Percentiles rank a stretch among this genome's conserved stretches.
These are phyloP conservation scores for Themeda triandra DNA, from an alignment of 176 grass and related monocot genomes.

Conservation along the genomic window DNA sequence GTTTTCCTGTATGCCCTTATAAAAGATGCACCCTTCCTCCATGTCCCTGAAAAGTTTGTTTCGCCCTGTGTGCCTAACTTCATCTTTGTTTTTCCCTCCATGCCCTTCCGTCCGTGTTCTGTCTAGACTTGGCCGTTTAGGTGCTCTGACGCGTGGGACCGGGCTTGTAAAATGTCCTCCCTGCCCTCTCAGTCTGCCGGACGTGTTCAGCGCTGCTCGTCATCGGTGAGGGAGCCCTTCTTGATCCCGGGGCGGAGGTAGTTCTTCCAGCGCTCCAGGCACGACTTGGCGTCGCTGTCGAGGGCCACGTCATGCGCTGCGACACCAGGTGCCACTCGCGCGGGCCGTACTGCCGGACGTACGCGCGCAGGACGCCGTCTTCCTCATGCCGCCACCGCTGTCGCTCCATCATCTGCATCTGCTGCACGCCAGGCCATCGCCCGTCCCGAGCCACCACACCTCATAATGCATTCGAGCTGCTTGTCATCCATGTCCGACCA, in stretches of 20 bases:
- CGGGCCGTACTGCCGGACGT: constrained; percentile 88
- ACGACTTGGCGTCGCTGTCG: constrained; percentile 91
- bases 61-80: no score
- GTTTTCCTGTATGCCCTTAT: no score
- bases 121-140: no score
- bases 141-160: no score
- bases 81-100: no score
- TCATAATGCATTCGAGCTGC: constrained; percentile 72
- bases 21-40: no score
- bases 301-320: constrained; percentile 81
- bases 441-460: constrained; percentile 45
- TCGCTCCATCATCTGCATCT: constrained; percentile 80
- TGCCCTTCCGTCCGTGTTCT: no score
- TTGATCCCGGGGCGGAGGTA: constrained; percentile 90
- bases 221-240: constrained; percentile 87
- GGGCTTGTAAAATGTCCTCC: no score
- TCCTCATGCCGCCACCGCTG: constrained; percentile 96
- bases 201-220: constrained; percentile 93
- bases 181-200: no score
- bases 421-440: constrained; percentile 40
- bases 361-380: constrained; percentile 80
- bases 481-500: background rate
- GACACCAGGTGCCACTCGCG: constrained; percentile 89
- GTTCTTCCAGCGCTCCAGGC: constrained; percentile 98
- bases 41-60: no score